Conservation (phyloP, 2,329 filamentous ascomycete genomes). For the Exophiala aquamarina region DNA sequence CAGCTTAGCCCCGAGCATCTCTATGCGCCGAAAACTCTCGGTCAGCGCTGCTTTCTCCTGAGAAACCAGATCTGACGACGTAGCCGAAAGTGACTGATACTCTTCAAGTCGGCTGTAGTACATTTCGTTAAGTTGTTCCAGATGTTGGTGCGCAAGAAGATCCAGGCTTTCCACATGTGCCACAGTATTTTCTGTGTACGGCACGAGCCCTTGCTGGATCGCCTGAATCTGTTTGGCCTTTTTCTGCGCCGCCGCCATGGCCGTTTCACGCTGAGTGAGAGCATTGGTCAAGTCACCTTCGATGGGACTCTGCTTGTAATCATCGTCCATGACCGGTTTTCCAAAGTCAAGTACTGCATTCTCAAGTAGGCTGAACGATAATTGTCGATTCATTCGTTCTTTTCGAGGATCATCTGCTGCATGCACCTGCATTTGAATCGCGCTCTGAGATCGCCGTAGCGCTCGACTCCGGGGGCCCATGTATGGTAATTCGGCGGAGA, state of each 20-base stretch:
- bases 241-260: constrained; percentile 42
- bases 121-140: constrained; percentile 63
- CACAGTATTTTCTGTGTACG: constrained; percentile 46
- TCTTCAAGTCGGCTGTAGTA: constrained; percentile 71
- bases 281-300: constrained; percentile 23
- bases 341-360: constrained; percentile 41
- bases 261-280: constrained; percentile 29
- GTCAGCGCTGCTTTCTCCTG: constrained; percentile 68
- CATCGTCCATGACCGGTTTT: constrained; percentile 25
- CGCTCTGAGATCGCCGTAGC: constrained; percentile 26
- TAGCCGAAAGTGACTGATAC: constrained; percentile 66
- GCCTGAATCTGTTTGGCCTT: constrained; percentile 39
- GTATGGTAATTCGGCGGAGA: constrained; percentile 21
- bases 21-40: constrained; percentile 74
- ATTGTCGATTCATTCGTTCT: constrained; percentile 36
- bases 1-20: constrained; percentile 77
- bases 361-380: constrained; percentile 50
- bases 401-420: constrained; percentile 16
- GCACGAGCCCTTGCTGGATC: constrained; percentile 38
- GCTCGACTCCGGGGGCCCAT: constrained; percentile 19
- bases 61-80: constrained; percentile 66
- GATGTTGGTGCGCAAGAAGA: constrained; percentile 60
- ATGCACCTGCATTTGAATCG: constrained; percentile 12
- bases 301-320: constrained; percentile 15
- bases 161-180: constrained; percentile 59